Percentiles rank a stretch among this genome's conserved stretches.
Evolutionary conservation across 2,329 filamentous ascomycete species (phyloP).

Genomic region (Thelonectria blattea): DNA sequence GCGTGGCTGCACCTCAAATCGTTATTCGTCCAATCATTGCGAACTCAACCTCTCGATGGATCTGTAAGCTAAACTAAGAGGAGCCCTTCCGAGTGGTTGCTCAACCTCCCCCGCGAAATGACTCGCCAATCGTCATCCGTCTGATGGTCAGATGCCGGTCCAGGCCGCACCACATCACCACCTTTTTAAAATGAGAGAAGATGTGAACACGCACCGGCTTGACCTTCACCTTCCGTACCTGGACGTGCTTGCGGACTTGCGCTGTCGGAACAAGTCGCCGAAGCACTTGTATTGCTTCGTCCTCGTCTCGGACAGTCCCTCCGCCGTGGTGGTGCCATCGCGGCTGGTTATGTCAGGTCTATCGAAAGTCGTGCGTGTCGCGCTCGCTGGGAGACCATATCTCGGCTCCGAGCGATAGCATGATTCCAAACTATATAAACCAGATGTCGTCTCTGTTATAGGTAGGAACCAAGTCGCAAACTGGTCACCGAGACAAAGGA

Average conservation of each 20-base stretch:
- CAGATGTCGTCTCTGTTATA: not conserved
- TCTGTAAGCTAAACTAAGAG: conserved; percentile 3
- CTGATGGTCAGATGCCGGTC: conserved; percentile 32
- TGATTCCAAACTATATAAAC: conserved; percentile 9
- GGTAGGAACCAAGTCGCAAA: not conserved
- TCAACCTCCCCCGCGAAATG: conserved; percentile 17
- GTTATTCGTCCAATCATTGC: not conserved
- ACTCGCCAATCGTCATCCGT: conserved; percentile 29
- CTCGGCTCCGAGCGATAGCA: conserved; percentile 15
- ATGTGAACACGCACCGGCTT: not conserved
- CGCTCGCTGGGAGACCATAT: not conserved
- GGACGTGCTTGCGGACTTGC: not conserved
- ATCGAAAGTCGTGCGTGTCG: not conserved
- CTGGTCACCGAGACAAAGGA: not conserved
- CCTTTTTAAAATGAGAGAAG: not conserved
- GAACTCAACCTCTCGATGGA: not conserved
- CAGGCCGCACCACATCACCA: conserved; percentile 23
- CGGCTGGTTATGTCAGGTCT: not conserved
- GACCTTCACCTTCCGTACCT: not conserved
- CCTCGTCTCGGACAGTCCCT: conserved; percentile 2
- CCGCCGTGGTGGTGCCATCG: conserved; percentile 11
- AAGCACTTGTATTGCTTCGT: not conserved
- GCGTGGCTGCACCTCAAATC: too few species aligned
- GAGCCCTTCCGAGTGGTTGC: not conserved
- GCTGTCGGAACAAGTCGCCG: not conserved